Base-by-base conservation (phyloP, 768 basidiomycete genomes). In the Phanerochaete sordida region DNA sequence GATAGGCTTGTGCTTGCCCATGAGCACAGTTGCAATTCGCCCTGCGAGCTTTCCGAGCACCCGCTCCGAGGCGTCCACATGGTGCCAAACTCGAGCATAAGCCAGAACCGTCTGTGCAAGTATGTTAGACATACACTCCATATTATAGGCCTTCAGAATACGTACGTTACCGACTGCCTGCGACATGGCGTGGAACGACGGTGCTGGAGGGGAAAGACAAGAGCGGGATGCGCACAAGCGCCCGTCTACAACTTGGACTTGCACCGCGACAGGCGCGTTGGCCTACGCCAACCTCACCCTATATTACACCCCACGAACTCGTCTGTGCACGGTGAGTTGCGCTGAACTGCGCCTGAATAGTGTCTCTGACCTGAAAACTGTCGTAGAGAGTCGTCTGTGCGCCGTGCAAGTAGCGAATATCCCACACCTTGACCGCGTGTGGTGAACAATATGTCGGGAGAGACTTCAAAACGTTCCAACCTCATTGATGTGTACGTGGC, bases 1-100 rank as follows among this genome's bases (percentile, higher is more conserved):
- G 43, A 95, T 93, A 6, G 96, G 95, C 71, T 98, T 99, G 74
- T 98, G 95, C 76, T 98, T 99, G 70, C 96, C 97, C 96, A 98
- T 98, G 48, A 99, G 81, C 31, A 95, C 94, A 59, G 93, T 83
- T 2, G 97, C 96, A 66, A 99, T 97, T 35, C 93, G 83, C 67
- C 91, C 88, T 6, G 97, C 95, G 11, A 98, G 83, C 79, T 95
- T 93, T 70, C 97, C 97, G 19, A 98, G 81, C n/a, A 95, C 79
- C 39, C 95, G 86, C 66, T 92, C 91, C 11, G 90, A 81, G 13
- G 95, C 95, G 67, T 96, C 90, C 63, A 94, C 93, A 62, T 92
- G 91, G 72, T 98, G 94, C 97, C 96, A 99, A 47, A 94, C 87
- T 48, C 95, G 82, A n/a, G 93, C 90, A 67, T 93, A 95, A 0